Evolutionary conservation across 73 alveolate genomes (phyloP), one percentile per base, ranked within the genome.

Genomic region (Uronychia setigera): DNA sequence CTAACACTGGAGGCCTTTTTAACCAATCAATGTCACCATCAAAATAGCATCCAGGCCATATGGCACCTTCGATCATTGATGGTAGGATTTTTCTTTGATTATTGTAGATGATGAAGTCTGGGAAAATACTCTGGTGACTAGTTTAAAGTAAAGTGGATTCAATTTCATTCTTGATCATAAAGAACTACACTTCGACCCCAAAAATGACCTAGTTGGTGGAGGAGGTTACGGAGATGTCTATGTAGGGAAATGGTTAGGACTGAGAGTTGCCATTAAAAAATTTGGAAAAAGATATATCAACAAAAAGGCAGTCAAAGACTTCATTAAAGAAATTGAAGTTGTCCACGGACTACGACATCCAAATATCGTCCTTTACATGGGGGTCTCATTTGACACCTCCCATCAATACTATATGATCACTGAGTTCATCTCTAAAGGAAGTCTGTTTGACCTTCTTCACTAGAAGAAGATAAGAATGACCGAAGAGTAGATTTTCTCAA

Each of bases 271-370:
- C 26, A 92, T 97, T 59, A 97, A 97, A 82, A 90, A 94, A 58
- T 92, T 89, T 76, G 95, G 96, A 0, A 97, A 93, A 83, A 79
- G 92, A 33, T 92, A 95, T 35, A 82, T 93, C 13, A 90, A 83
- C 77, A 85, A 87, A 60, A 88, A 91, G 88, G 93, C 92, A 74
- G 83, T 96, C 57, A 89, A 91, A 83, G 98, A 93, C 80, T 95
- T 94, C 87, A 89, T 97, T 29, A 94, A 96, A 86, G 99, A 97
- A 88, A 96, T 96, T 33, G 97, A 95, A 87, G 97, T 97, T 29
- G 92, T 96, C 28, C 93, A 95, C 80, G 89, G 97, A 85, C 81
- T 96, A 60, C 93, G 99, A 77, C 99, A 97, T 90, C 99, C 99
- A 5, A 94, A 97, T 89, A 93, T 97, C 35, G 97, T 95, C 31